Percentiles rank a stretch among this genome's conserved stretches.
phyloP scores from a whole-genome alignment of 140 eudicot genomes.

The Bidens hawaiensis region DNA sequence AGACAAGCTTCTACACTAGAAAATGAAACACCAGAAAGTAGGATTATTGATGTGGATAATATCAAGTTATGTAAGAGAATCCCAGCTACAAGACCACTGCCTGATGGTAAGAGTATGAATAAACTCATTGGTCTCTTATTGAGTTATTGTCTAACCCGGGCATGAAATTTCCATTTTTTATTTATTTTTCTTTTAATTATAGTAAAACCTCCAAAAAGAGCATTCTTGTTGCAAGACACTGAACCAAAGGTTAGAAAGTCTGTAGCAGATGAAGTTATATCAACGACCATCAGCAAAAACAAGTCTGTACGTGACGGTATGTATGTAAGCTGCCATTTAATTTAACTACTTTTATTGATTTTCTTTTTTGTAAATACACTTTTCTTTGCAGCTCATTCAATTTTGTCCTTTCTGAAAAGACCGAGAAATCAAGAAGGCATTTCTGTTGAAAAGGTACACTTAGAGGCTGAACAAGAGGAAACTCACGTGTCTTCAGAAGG shows the following conservation, averaged over 20 bases:
- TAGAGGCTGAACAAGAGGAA: slow-evolving; percentile 30
- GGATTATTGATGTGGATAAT: slow-evolving; percentile 24
- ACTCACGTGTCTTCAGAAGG: slow-evolving; percentile 32
- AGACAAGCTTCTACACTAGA: slow-evolving; percentile 20
- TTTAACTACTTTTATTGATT: background rate
- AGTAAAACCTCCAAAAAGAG: slow-evolving; percentile 31
- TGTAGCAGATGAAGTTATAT: slow-evolving; percentile 20
- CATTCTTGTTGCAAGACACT: slow-evolving; percentile 25
- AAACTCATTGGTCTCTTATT: slow-evolving; percentile 2
- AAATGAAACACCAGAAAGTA: slow-evolving; percentile 15
- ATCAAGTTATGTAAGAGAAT: slow-evolving; percentile 27
- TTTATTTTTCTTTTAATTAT: slow-evolving; percentile 17
- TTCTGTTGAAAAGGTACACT: slow-evolving; percentile 23
- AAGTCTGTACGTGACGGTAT: slow-evolving; percentile 75
- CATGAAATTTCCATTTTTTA: background rate
- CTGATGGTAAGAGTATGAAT: slow-evolving; percentile 27
- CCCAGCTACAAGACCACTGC: slow-evolving; percentile 20
- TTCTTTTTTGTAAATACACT: background rate
- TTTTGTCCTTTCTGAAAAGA: slow-evolving; percentile 57
- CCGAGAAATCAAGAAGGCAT: slow-evolving; percentile 30
- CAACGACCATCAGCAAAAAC: slow-evolving; percentile 17
- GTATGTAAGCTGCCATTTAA: slow-evolving; percentile 31
- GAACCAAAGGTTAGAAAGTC: slow-evolving; percentile 26
- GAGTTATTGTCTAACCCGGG: background rate
- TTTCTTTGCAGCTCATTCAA: slow-evolving; percentile 57